Base-by-base conservation (phyloP, 2,329 filamentous ascomycete species). In the Penicillium verrucosum region DNA sequence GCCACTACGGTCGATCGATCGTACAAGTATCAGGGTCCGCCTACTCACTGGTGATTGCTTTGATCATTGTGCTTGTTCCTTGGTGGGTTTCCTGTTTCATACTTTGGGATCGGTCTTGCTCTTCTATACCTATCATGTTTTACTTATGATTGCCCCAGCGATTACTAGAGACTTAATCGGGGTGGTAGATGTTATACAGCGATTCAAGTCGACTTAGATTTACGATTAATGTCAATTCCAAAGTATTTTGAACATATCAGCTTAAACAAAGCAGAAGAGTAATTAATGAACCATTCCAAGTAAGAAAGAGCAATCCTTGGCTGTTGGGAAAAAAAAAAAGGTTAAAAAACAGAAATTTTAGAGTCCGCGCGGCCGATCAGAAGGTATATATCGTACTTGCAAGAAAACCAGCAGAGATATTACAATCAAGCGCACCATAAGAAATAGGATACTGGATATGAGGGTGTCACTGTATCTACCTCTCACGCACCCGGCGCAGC, bases 1-100 rank as follows among this genome's bases (percentile, higher is more conserved):
- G 49, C 51, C 1, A 16, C 25, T 32, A 61, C 54, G 1, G 55
- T 37, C 43, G 61, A 65, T 51, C 51, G 58, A 27, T 18, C 54
- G 27, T 60, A 65, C 42, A 53, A 59, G 58, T 29, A 51, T 5
- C 21, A 2, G 32, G 27, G 34, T 4, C 21, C 41, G 10, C 47
- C 46, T 16, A 50, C 49, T 34, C 21, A 51, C n/a, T 56, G 18
- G 36, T 59, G 16, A 42, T 42, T 37, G 10, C 5, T 40, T 40
- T 32, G 8, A 8, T 6, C 4, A 14, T 25, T 25, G 18, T 51
- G 37, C 14, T 40, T 34, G 11, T 21, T 23, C 32, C 10, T 51
- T 42, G 14, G 5, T 41, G 9, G 32, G 32, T 16, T 16, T 34
- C 12, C 7, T 29, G 18, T 45, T 29, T 29, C 9, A 12, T 29